Base-by-base conservation (phyloP, 176 grass and related monocot species). In the Saccharum spontaneum region DNA sequence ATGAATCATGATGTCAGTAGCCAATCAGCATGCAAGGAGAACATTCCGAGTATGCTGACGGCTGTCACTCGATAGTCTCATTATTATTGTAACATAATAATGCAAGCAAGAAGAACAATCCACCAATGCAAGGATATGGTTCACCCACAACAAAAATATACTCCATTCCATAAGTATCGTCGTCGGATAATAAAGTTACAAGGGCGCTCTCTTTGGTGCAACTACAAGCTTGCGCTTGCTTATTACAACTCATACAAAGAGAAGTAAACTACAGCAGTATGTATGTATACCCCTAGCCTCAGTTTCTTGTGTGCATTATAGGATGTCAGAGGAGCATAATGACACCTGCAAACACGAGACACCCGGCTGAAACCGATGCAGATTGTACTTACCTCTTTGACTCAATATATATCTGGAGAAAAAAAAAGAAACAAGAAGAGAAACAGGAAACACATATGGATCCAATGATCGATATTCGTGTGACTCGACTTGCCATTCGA, bases 181-280 rank as follows among this genome's bases (percentile, higher is more conserved):
- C n/a, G 22, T 20, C 55, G 31, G 17, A 76, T 57, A 11, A n/a
- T 60, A 6, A 7, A 12, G 37, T 20, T 57, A 37, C 49, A 40
- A 34, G 23, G 22, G 22, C 4, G 22, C 5, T 38, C 34, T n/a
- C 59, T 26, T 8, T 11, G 18, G 5, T 61, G 20, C 54, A 60
- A 6, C 11, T 26, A 61, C 37, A 22, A 63, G 28, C 20, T 18
- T 76, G 63, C 28, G 11, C 38, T 77, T 82, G 65, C 23, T 82
- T 82, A 87, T 87, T 82, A 81, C 79, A 69, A 48, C 38, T 76
- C 13, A 44, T 4, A 69, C 50, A 65, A 6, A 9, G 17, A 66
- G 2, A 9, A 54, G 46, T 78, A 31, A 43, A 7, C 18, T 71
- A 43, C 11, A 28, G 12, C 3, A 72, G 12, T 3, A 16, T 11